Percentiles rank a stretch among this genome's conserved stretches.
Conservation (phyloP, 2,329 filamentous ascomycete species). For the Talaromyces sp. region DNA sequence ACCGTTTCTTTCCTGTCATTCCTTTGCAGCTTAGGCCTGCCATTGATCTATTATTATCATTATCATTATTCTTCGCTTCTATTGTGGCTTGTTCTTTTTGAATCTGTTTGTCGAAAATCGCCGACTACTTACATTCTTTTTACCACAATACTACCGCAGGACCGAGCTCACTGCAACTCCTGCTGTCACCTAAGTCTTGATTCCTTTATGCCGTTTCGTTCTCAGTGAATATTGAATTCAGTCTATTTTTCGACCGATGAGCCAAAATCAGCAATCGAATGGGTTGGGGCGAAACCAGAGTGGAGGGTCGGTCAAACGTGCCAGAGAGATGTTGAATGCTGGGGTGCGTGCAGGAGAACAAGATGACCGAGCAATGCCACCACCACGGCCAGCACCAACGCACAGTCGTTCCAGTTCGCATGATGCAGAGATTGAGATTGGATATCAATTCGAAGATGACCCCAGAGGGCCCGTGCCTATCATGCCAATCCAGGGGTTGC, state of each 20-base stretch:
- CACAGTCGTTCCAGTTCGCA: conserved; percentile 12
- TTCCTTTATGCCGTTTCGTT: neutral
- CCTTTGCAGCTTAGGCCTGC: conserved; percentile 11
- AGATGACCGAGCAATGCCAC: conserved; percentile 32
- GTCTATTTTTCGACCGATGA: conserved; percentile 7
- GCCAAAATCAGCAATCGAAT: conserved; percentile 5
- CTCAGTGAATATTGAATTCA: neutral
- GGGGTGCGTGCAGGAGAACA: neutral
- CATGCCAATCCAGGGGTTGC: conserved; percentile 13
- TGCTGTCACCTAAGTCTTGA: neutral
- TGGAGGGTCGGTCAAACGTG: conserved; percentile 13
- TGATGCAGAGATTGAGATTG: conserved; percentile 12
- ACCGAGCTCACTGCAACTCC: neutral
- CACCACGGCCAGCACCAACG: conserved; percentile 33
- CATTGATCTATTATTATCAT: too few relatives aligned
- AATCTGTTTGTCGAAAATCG: neutral
- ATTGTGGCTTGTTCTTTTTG: neutral
- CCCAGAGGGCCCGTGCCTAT: conserved; percentile 10
- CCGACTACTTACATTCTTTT: neutral
- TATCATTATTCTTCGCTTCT: neutral
- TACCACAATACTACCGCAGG: neutral
- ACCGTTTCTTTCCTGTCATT: conserved; percentile 6
- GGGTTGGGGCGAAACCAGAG: neutral
- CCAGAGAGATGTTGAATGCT: conserved; percentile 13
- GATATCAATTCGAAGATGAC: conserved; percentile 11